Conservation (phyloP, 148 eudicot genomes). For the Talinum fruticosum region DNA sequence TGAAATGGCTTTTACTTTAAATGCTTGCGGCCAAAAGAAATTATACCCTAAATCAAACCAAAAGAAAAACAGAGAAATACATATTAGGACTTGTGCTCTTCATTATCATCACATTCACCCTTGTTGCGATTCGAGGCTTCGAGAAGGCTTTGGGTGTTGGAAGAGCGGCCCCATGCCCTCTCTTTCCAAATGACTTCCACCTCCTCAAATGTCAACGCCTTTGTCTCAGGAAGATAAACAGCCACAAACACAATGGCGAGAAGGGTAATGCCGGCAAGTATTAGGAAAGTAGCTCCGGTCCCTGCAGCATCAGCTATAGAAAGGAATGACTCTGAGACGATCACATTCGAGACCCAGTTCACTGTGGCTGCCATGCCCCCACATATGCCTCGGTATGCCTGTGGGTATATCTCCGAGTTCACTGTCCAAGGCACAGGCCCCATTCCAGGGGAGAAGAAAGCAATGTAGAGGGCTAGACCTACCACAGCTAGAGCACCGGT, state of each 20-base stretch:
- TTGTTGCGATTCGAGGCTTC: background rate
- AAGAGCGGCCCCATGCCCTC: constrained; percentile 20
- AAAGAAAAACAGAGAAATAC: background rate
- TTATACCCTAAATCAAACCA: too few relatives aligned
- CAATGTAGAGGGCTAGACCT: constrained; percentile 50
- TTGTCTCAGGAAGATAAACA: constrained; percentile 60
- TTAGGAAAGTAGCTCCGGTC: constrained; percentile 48
- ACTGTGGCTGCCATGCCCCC: constrained; percentile 63
- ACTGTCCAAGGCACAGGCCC: constrained; percentile 75
- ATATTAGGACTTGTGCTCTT: background rate
- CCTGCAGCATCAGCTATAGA: constrained; percentile 49
- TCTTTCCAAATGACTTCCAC: constrained; percentile 55
- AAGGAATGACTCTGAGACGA: constrained; percentile 56
- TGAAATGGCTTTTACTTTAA: too few relatives aligned
- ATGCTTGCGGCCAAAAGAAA: too few relatives aligned
- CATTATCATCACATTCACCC: background rate
- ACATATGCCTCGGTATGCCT: constrained; percentile 60
- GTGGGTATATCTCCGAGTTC: constrained; percentile 71
- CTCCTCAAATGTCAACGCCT: constrained; percentile 61
- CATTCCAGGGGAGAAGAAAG: constrained; percentile 65
- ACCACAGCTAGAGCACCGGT: constrained; percentile 30
- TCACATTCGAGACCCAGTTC: constrained; percentile 58
- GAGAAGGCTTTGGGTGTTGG: background rate
- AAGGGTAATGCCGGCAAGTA: constrained; percentile 44
- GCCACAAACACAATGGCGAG: constrained; percentile 34